Percentiles rank a stretch among this genome's conserved stretches.
phyloP scores from a whole-genome alignment of 306 rosid species.

The Inga oerstediana region DNA sequence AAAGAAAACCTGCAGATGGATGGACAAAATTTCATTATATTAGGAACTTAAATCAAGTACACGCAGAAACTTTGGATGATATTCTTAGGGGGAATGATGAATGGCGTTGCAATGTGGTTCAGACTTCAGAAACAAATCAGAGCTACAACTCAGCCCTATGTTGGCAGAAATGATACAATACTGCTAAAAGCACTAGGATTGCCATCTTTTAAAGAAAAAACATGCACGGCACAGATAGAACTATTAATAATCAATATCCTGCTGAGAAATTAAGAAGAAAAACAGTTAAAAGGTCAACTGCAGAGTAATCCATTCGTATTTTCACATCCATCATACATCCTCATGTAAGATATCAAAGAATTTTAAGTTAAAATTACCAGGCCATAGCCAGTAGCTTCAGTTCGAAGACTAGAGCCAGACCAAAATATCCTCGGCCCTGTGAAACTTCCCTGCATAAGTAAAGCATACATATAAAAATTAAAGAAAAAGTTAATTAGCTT shows the following conservation, averaged over 20 bases:
- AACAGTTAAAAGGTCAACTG: neutral
- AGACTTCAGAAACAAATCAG: neutral
- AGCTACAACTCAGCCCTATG: neutral
- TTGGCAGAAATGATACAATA: neutral
- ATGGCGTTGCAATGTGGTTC: neutral
- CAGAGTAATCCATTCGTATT: conserved; percentile 12
- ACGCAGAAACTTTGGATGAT: conserved; percentile 4
- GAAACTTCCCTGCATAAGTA: conserved; percentile 97
- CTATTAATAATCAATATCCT: neutral
- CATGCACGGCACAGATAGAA: conserved; percentile 1
- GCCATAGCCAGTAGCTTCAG: conserved; percentile 99
- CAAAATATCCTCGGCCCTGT: conserved; percentile 98
- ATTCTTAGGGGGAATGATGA: conserved; percentile 2
- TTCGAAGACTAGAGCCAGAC: conserved; percentile 99
- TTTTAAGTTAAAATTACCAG: conserved; percentile 69
- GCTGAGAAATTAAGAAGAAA: neutral
- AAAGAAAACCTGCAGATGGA: conserved; percentile 89
- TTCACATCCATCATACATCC: conserved; percentile 21
- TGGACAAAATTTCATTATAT: conserved; percentile 31
- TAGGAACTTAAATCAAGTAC: conserved; percentile 29
- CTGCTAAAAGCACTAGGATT: neutral
- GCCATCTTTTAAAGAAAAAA: neutral
- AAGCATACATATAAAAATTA: conserved; percentile 50
- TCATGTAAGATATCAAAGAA: conserved; percentile 30
- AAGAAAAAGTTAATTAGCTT: conserved; percentile 29